Percentiles rank a stretch among this genome's conserved stretches.
These are phyloP conservation scores for Sporothrix dimorphospora DNA, from an alignment of 2,329 filamentous ascomycete genomes.

Conservation along the genomic window DNA sequence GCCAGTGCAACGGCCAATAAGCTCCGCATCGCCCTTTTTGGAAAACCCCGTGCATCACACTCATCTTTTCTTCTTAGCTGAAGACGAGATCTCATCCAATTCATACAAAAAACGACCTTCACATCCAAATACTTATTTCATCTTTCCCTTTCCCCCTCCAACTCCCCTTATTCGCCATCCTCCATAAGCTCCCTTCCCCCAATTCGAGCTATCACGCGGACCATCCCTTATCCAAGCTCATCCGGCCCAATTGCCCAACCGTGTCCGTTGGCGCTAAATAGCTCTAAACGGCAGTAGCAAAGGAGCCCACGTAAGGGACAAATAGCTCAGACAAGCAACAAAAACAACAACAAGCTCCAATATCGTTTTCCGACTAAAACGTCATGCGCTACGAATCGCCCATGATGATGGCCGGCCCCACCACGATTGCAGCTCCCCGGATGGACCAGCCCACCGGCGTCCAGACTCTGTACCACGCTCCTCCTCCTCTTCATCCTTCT, in stretches of 20 bases:
- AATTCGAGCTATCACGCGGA: neutral
- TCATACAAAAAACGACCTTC: neutral
- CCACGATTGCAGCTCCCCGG: conserved; percentile 17
- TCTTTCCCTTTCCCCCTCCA: neutral
- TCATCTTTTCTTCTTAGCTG: neutral
- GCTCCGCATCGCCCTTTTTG: conserved; percentile 15
- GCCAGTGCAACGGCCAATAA: conserved; percentile 1
- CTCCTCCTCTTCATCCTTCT: conserved; percentile 7
- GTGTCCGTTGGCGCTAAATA: neutral
- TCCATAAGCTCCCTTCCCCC: neutral
- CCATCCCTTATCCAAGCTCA: neutral
- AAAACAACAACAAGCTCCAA: neutral
- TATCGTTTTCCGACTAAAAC: neutral
- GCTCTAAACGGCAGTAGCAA: conserved; percentile 1
- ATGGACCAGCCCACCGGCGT: conserved; percentile 14
- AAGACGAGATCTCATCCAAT: neutral
- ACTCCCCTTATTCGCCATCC: neutral
- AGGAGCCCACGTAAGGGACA: neutral
- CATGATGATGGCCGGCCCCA: conserved; percentile 26
- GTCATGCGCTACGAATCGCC: neutral
- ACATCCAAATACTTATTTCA: neutral
- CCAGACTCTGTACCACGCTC: neutral
- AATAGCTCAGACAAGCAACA: neutral
- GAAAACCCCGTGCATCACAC: neutral
- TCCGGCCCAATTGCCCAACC: too few relatives aligned